Conservation (phyloP, 2,329 filamentous ascomycete species). For the Elsinoe batatas region DNA sequence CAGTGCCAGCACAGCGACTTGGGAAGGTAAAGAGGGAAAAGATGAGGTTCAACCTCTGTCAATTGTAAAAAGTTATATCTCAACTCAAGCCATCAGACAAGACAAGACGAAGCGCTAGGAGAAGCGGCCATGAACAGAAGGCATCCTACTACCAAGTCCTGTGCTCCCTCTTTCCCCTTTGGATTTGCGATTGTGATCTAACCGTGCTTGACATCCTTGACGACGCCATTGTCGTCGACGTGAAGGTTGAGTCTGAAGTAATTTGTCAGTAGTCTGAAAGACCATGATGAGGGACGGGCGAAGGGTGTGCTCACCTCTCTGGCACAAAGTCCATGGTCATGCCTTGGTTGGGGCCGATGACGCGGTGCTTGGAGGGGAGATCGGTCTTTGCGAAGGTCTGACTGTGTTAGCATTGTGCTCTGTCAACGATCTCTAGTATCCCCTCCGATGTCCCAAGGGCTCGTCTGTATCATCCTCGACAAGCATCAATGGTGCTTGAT, state of each 20-base stretch:
- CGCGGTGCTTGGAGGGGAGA: conserved; percentile 37
- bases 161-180: background rate
- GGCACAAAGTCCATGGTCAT: conserved; percentile 40
- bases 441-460: too few relatives aligned
- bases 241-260: conserved; percentile 37
- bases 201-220: conserved; percentile 39
- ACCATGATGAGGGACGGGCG: background rate
- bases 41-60: background rate
- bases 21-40: background rate
- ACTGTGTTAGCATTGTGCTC: background rate
- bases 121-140: background rate
- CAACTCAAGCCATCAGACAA: conserved; percentile 7
- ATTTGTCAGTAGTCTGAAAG: background rate
- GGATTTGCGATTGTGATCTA: conserved; percentile 18
- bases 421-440: too few relatives aligned
- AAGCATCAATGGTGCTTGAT: too few relatives aligned
- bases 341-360: conserved; percentile 38
- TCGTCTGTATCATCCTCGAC: too few relatives aligned
- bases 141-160: background rate
- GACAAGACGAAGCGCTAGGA: background rate
- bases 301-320: conserved; percentile 27
- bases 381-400: conserved; percentile 43
- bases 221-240: conserved; percentile 39
- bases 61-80: conserved; percentile 6
- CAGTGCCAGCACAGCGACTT: background rate